Percentiles rank a stretch among this genome's conserved stretches.
phyloP scores from a whole-genome alignment of 139 green algal genomes.

The Tetradesmus obliquus region DNA sequence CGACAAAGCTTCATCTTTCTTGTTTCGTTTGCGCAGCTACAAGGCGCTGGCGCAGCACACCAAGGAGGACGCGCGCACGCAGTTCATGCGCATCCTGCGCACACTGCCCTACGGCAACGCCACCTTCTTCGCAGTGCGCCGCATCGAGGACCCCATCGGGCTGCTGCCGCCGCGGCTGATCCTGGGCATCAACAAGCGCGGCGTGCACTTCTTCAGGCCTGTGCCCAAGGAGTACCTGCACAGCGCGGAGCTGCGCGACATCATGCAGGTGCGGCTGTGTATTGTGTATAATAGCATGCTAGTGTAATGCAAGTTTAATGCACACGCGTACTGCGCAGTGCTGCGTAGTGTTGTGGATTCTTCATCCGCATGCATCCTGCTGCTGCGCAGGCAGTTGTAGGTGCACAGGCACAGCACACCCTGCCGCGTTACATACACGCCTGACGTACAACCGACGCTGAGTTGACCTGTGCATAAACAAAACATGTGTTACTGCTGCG shows the following conservation, averaged over 20 bases:
- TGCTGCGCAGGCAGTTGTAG: no score
- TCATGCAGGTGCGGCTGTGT: slow-evolving; percentile 79
- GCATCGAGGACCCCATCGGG: slow-evolving; percentile 94
- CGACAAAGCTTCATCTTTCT: no score
- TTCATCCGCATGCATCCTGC: no score
- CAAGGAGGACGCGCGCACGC: slow-evolving; percentile 91
- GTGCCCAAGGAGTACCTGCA: slow-evolving; percentile 98
- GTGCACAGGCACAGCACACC: no score
- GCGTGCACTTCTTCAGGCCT: slow-evolving; percentile 92
- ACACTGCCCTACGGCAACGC: slow-evolving; percentile 93
- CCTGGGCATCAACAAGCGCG: slow-evolving; percentile 98
- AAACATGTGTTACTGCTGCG: not conserved
- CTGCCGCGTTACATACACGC: no score
- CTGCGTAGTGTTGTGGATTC: no score
- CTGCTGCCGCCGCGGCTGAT: slow-evolving; percentile 94
- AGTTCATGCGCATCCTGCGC: slow-evolving; percentile 95
- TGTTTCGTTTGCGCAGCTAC: slow-evolving; percentile 59
- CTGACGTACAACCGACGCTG: no score
- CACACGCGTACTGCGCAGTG: no score
- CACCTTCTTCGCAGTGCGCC: slow-evolving; percentile 65
- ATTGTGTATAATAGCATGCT: no score
- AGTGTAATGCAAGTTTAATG: no score
- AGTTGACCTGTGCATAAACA: no score
- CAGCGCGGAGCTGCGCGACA: slow-evolving; percentile 95
- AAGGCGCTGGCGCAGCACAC: slow-evolving; percentile 82